phyloP scores from a whole-genome alignment of 371 early-diverging fungal species.

The Mortierella sp. region DNA sequence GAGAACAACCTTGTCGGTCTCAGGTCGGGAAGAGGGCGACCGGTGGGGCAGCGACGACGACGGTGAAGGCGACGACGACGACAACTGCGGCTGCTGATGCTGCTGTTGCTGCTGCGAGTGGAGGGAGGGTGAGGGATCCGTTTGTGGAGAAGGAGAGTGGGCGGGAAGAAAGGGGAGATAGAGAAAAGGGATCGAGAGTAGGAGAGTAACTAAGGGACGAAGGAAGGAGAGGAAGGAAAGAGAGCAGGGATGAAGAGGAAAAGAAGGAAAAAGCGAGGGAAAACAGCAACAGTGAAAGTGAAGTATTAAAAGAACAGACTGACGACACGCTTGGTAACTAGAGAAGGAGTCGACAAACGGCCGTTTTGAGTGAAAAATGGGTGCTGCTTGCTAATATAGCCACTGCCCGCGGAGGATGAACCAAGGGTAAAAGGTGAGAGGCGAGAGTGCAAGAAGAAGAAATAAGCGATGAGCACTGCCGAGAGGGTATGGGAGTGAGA shows the following conservation, averaged over 20 bases:
- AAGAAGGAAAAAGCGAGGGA: neutral
- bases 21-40: neutral
- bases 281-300: neutral
- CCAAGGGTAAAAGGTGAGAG: no score
- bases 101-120: constrained; percentile 8
- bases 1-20: constrained; percentile 13
- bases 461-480: neutral
- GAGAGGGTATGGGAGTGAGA: neutral
- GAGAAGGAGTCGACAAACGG: constrained; percentile 5
- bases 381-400: constrained; percentile 4
- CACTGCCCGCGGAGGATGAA: neutral
- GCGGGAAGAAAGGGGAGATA: neutral
- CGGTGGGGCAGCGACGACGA: constrained; percentile 5
- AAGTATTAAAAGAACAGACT: neutral
- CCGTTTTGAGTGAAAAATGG: neutral
- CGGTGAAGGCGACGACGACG: neutral
- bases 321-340: neutral
- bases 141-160: constrained; percentile 4
- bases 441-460: neutral
- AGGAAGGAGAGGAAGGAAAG: neutral
- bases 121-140: constrained; percentile 8
- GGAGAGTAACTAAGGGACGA: neutral
- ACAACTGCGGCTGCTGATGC: constrained; percentile 3
- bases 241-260: neutral
- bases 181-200: no score